Evolutionary conservation across 2,329 filamentous ascomycete genomes (phyloP), one percentile per base, ranked within the genome.

Genomic region (Cladosporium sp.): DNA sequence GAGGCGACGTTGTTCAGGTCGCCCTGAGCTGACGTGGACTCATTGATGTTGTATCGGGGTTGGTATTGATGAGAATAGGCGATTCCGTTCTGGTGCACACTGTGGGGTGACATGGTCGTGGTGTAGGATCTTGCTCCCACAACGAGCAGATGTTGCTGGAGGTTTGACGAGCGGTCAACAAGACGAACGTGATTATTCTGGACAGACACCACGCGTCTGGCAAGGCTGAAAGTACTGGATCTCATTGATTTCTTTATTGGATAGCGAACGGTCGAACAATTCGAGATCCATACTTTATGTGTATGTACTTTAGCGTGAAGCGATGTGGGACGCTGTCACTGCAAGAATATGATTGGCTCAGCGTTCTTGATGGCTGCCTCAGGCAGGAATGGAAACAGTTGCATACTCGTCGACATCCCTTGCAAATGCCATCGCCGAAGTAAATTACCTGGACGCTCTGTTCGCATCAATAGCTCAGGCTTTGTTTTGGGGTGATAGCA

Each of bases 1-100:
- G 61, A 63, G 14, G 61, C n/a, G 4, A 53, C 56, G 13, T 63
- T 63, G 51, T 63, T 63, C 10, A 63, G 51, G 25, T 63, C 61
- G 6, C 61, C 60, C 34, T 63, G 58, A 6, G 28, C n/a, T 25
- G 28, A 10, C 11, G 43, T 21, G 16, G 58, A 49, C 18, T 51
- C 58, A n/a, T 28, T 18, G n/a, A 51, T 60, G 58, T 32, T 60
- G 28, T 34, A 34, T 21, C 36, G 58, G 7, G 32, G 5, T 28
- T 51, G 10, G 39, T 60, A 43, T 43, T 26, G 21, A 8, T 39
- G 7, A 13, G 26, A 30, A 14, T 23, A 26, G 13, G 11, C 36
- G 25, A 30, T 46, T 5, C 39, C 25, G 39, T 23, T 48, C n/a
- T 30, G 25, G 32, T 32, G 26, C 39, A 48, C n/a, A 14, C 23